Percentiles rank a stretch among this genome's conserved stretches.
phyloP scores from a whole-genome alignment of 2,329 filamentous ascomycete genomes.

The Colletotrichum noveboracense region DNA sequence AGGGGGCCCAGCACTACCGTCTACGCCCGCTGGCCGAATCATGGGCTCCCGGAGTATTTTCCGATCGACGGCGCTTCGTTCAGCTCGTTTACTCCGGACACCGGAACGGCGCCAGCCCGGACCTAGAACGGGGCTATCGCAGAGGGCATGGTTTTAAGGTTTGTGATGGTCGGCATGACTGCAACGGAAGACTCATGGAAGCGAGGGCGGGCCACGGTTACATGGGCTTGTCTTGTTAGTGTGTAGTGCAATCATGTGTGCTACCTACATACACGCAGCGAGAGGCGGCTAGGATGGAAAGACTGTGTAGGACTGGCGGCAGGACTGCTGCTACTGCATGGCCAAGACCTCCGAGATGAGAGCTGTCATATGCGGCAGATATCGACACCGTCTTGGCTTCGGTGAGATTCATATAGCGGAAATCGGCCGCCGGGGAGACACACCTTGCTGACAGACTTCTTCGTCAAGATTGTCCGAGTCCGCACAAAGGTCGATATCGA shows the following conservation, averaged over 20 bases:
- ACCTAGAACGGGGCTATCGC: background rate
- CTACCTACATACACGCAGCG: background rate
- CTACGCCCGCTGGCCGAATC: background rate
- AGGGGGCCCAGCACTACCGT: background rate
- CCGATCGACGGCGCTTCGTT: background rate
- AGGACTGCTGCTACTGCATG: background rate
- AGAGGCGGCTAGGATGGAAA: background rate
- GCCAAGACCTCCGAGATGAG: background rate
- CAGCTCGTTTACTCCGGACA: background rate
- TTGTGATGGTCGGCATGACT: background rate
- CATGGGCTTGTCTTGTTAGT: background rate
- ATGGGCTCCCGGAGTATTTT: background rate
- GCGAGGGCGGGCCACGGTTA: slow-evolving; percentile 1
- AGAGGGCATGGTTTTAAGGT: background rate
- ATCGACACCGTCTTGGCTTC: background rate
- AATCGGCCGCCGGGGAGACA: background rate
- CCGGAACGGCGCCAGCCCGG: background rate
- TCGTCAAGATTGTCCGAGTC: background rate
- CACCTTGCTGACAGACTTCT: background rate
- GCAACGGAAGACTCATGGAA: background rate
- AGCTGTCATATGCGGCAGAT: background rate
- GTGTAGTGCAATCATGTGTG: background rate
- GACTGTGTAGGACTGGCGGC: background rate
- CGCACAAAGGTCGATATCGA: background rate
- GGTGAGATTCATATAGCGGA: background rate